Conservation (phyloP, 495 filamentous ascomycete genomes). For the Tirmania nivea region DNA sequence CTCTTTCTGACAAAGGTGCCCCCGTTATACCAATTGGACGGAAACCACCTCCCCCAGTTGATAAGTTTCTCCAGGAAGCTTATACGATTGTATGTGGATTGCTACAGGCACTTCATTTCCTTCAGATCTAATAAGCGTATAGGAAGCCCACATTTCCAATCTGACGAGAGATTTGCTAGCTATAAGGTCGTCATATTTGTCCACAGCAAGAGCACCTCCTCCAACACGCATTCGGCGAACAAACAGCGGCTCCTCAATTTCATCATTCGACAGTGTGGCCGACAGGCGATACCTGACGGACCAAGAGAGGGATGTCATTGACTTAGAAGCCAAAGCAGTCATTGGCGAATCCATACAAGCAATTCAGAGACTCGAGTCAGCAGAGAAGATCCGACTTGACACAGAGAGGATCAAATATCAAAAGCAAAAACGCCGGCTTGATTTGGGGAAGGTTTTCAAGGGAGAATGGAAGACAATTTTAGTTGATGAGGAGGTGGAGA, state of each 20-base stretch:
- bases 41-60: slow-evolving; percentile 29
- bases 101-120: neutral
- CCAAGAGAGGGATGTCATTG: slow-evolving; percentile 54
- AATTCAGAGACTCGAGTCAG: slow-evolving; percentile 54
- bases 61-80: slow-evolving; percentile 89
- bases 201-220: slow-evolving; percentile 29
- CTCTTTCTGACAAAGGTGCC: slow-evolving; percentile 37
- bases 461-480: slow-evolving; percentile 10
- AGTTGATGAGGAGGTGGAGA: slow-evolving; percentile 33
- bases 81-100: slow-evolving; percentile 55
- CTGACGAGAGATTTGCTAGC: slow-evolving; percentile 55
- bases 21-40: slow-evolving; percentile 23
- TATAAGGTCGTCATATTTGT: slow-evolving; percentile 80
- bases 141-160: slow-evolving; percentile 71
- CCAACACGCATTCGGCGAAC: slow-evolving; percentile 28
- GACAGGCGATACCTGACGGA: slow-evolving; percentile 33
- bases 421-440: slow-evolving; percentile 26
- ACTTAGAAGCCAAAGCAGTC: slow-evolving; percentile 59
- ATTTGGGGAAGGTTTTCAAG: slow-evolving; percentile 9
- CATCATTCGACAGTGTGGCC: slow-evolving; percentile 21
- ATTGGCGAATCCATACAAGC: slow-evolving; percentile 61
- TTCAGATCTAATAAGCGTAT: slow-evolving; percentile 6
- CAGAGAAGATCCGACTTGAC: slow-evolving; percentile 58
- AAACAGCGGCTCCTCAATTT: slow-evolving; percentile 23
- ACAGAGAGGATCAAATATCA: slow-evolving; percentile 47